Conservation (phyloP, 768 basidiomycete species). For the Boletus subparvulus region DNA sequence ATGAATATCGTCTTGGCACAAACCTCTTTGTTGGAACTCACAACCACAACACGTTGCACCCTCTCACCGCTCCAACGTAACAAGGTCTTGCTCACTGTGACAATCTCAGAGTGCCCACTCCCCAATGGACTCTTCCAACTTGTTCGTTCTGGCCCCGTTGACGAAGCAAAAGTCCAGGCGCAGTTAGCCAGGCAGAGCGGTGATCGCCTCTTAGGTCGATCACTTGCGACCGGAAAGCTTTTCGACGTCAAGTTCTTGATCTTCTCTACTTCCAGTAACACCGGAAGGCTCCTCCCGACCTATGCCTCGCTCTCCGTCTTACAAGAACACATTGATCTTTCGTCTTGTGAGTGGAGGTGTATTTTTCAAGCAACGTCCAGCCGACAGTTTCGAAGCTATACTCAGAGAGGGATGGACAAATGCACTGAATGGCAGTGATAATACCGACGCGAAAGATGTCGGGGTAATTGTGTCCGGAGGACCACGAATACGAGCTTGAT, state of each 20-base stretch:
- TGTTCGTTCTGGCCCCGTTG: background rate
- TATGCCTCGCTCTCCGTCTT: constrained; percentile 19
- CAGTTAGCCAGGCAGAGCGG: constrained; percentile 4
- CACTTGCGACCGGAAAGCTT: constrained; percentile 17
- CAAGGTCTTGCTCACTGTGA: constrained; percentile 13
- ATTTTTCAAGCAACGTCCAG: background rate
- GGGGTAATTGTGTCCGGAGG: constrained; percentile 7
- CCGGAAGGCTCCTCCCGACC: background rate
- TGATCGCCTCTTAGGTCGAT: constrained; percentile 9
- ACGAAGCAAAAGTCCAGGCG: background rate
- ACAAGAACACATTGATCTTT: constrained; percentile 3
- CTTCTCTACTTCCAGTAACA: background rate
- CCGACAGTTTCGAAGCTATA: constrained; percentile 11
- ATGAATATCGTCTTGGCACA: constrained; percentile 5
- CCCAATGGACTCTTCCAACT: constrained; percentile 15
- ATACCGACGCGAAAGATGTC: background rate
- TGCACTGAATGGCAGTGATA: background rate
- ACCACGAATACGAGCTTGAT: constrained; percentile 23
- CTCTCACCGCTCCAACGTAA: background rate
- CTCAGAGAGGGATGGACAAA: constrained; percentile 9
- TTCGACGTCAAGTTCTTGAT: constrained; percentile 24
- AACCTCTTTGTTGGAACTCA: background rate
- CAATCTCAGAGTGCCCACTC: constrained; percentile 16
- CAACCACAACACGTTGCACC: background rate
- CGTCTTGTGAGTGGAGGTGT: constrained; percentile 6